Percentiles rank a stretch among this genome's conserved stretches.
phyloP scores from a whole-genome alignment of 2,329 filamentous ascomycete genomes.

The Xylariaceae sp. region DNA sequence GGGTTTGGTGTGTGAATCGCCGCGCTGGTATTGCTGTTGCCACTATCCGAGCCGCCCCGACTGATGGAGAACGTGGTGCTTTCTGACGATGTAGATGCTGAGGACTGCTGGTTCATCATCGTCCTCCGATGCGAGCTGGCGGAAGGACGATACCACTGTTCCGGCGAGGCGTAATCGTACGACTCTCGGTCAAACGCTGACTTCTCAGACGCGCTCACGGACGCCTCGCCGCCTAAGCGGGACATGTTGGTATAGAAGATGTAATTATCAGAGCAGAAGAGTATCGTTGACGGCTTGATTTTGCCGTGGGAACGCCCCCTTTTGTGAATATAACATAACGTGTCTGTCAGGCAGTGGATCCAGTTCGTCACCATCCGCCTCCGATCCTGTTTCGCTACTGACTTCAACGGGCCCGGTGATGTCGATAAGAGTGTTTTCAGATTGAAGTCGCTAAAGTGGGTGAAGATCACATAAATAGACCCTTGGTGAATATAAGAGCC shows the following conservation, averaged over 20 bases:
- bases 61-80: slow-evolving; percentile 48
- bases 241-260: slow-evolving; percentile 72
- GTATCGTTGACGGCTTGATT: slow-evolving; percentile 74
- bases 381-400: slow-evolving; percentile 64
- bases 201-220: slow-evolving; percentile 51
- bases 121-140: slow-evolving; percentile 39
- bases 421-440: slow-evolving; percentile 72
- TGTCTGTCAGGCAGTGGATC: slow-evolving; percentile 76
- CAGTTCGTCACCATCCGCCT: slow-evolving; percentile 71
- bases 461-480: slow-evolving; percentile 69
- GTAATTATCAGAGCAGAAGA: slow-evolving; percentile 69
- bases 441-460: slow-evolving; percentile 70
- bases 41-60: slow-evolving; percentile 40
- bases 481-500: slow-evolving; percentile 72
- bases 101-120: slow-evolving; percentile 41
- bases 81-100: slow-evolving; percentile 41
- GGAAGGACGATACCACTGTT: slow-evolving; percentile 61
- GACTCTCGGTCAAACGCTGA: slow-evolving; percentile 68
- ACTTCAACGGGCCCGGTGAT: slow-evolving; percentile 67
- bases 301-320: slow-evolving; percentile 69
- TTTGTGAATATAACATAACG: slow-evolving; percentile 71
- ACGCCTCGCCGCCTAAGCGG: slow-evolving; percentile 52
- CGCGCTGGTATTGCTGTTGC: slow-evolving; percentile 43
- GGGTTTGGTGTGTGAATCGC: slow-evolving; percentile 50
- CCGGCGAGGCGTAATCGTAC: slow-evolving; percentile 77